A percentile compares a stretch with the other conserved stretches of the same genome.
Conservation (phyloP, 2,329 filamentous ascomycete genomes). For the Colletotrichum tanaceti region DNA sequence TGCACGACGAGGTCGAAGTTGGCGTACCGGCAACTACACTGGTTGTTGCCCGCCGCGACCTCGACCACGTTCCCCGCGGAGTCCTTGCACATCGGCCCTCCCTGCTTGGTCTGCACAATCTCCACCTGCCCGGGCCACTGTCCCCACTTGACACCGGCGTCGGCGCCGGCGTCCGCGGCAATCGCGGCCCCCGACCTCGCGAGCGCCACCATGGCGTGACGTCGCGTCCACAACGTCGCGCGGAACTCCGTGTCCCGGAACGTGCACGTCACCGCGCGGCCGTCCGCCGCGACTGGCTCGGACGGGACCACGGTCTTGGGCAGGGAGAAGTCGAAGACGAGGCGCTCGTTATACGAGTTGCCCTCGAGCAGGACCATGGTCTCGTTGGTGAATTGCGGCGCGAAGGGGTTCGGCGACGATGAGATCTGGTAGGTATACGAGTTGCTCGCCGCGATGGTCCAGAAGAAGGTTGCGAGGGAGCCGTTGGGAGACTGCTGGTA, state of each 20-base stretch:
- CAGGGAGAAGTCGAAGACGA: slow-evolving; percentile 66
- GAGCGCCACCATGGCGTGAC: slow-evolving; percentile 41
- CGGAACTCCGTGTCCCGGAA: slow-evolving; percentile 67
- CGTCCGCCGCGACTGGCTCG: slow-evolving; percentile 54
- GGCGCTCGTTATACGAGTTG: slow-evolving; percentile 63
- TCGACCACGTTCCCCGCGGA: slow-evolving; percentile 51
- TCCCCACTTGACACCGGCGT: slow-evolving; percentile 47
- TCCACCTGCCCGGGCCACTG: slow-evolving; percentile 70
- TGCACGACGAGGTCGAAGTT: slow-evolving; percentile 46
- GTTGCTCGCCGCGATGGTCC: slow-evolving; percentile 64
- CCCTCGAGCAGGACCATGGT: slow-evolving; percentile 61
- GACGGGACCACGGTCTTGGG: slow-evolving; percentile 65
- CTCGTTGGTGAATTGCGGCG: slow-evolving; percentile 65
- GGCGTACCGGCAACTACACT: slow-evolving; percentile 55
- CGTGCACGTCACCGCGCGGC: slow-evolving; percentile 64
- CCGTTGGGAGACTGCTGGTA: slow-evolving; percentile 54
- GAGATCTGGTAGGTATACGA: slow-evolving; percentile 63
- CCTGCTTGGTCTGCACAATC: slow-evolving; percentile 62
- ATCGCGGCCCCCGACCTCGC: slow-evolving; percentile 35
- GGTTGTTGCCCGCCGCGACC: slow-evolving; percentile 50
- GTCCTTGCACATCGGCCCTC: slow-evolving; percentile 66
- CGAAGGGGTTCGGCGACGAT: slow-evolving; percentile 66
- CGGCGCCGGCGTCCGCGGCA: slow-evolving; percentile 42
- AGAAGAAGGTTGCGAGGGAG: slow-evolving; percentile 70
- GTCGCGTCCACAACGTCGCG: slow-evolving; percentile 70